Conservation (phyloP, 306 rosid genomes). For the Acacia confusa region DNA sequence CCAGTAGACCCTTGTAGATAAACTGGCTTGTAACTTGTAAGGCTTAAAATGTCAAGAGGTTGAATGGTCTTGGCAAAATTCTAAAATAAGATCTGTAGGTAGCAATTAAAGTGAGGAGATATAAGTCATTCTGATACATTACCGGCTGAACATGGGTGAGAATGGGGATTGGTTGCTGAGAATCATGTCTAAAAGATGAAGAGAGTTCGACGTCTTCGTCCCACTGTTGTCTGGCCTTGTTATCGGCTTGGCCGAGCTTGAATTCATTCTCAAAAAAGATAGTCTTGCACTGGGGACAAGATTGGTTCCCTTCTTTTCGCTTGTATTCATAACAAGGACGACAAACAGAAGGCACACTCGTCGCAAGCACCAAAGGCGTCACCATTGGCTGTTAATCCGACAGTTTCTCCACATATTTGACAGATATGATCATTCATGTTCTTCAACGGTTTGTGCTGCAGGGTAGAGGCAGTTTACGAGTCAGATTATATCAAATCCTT, state of each 20-base stretch:
- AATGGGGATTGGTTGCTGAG: constrained; percentile 60
- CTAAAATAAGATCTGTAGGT: neutral
- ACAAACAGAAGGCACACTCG: constrained; percentile 96
- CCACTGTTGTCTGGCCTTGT: constrained; percentile 71
- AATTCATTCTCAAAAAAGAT: constrained; percentile 94
- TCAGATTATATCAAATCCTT: constrained; percentile 24
- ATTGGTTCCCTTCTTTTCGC: constrained; percentile 87
- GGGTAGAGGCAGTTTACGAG: constrained; percentile 8
- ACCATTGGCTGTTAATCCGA: constrained; percentile 70
- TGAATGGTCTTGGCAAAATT: neutral
- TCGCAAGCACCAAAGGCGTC: constrained; percentile 96
- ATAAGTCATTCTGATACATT: constrained; percentile 19
- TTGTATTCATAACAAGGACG: constrained; percentile 94
- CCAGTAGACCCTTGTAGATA: neutral
- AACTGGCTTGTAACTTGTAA: neutral
- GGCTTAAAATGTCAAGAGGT: neutral
- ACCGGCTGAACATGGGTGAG: constrained; percentile 88
- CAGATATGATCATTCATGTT: constrained; percentile 78
- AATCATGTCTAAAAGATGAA: constrained; percentile 81
- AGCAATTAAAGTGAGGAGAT: neutral
- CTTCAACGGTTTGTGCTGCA: constrained; percentile 86
- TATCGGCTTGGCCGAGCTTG: constrained; percentile 55
- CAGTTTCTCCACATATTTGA: constrained; percentile 90
- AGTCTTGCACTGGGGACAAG: constrained; percentile 99
- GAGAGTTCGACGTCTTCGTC: constrained; percentile 74